These are phyloP conservation scores for Schizochytrium sp. DNA, from an alignment of 108 stramenopile species.

Conservation along the genomic window DNA sequence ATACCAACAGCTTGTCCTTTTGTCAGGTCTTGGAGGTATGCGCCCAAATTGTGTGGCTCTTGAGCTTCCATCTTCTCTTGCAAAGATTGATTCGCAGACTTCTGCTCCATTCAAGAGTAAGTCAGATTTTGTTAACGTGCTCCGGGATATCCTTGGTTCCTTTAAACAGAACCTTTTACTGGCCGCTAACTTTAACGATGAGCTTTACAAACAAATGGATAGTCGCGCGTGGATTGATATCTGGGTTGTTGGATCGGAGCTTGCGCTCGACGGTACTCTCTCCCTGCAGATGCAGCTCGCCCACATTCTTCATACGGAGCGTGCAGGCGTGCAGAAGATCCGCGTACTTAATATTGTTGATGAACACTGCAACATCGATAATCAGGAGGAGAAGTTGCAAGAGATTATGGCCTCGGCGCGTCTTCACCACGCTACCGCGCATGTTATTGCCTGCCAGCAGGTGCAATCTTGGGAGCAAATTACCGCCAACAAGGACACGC, in stretches of 20 bases:
- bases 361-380: constrained; percentile 21
- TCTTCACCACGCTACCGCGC: constrained; percentile 21
- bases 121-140: background rate
- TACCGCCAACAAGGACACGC: background rate
- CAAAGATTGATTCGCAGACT: too few relatives aligned
- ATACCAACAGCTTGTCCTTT: constrained; percentile 58
- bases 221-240: constrained; percentile 20
- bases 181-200: background rate
- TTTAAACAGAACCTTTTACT: constrained; percentile 19
- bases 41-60: constrained; percentile 61
- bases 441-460: constrained; percentile 5
- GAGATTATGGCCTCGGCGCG: background rate
- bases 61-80: background rate
- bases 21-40: constrained; percentile 61
- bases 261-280: background rate
- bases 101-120: background rate
- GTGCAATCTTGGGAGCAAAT: background rate
- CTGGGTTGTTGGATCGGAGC: constrained; percentile 30
- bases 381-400: background rate
- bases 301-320: constrained; percentile 13
- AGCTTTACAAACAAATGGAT: background rate
- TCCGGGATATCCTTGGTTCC: constrained; percentile 40
- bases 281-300: constrained; percentile 51
- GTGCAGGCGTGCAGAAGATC: constrained; percentile 19
- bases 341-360: constrained; percentile 33